Conservation (phyloP, 257 asterid genomes). For the Ligustrum vulgare region DNA sequence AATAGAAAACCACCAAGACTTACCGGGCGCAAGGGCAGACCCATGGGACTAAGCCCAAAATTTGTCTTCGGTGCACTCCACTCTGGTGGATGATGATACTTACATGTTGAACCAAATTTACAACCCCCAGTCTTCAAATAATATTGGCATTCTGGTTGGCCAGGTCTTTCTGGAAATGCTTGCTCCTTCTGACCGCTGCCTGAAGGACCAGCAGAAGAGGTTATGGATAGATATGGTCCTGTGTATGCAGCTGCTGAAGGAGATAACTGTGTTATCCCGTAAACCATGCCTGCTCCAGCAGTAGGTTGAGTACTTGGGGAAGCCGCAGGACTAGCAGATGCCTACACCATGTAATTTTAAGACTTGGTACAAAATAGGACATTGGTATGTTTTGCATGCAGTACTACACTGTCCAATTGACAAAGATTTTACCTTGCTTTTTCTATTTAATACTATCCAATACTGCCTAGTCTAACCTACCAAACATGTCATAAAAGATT, state of each 20-base stretch:
- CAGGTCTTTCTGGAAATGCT: conserved; percentile 82
- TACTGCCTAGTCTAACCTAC: neutral
- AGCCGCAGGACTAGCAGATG: conserved; percentile 56
- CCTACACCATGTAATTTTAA: conserved; percentile 39
- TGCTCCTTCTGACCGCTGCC: conserved; percentile 63
- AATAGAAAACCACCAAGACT: conserved; percentile 22
- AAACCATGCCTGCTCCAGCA: conserved; percentile 54
- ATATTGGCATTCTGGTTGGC: conserved; percentile 79
- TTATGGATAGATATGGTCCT: conserved; percentile 61
- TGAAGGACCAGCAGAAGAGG: conserved; percentile 65
- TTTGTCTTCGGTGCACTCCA: conserved; percentile 51
- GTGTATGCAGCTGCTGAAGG: conserved; percentile 79
- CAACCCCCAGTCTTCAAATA: conserved; percentile 86
- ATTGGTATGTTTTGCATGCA: neutral
- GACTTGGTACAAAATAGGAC: conserved; percentile 21
- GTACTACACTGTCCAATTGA: neutral
- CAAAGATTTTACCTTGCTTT: neutral
- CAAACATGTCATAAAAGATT: neutral
- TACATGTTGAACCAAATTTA: conserved; percentile 83
- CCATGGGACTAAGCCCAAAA: conserved; percentile 72
- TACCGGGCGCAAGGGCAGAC: conserved; percentile 93
- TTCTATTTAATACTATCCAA: neutral
- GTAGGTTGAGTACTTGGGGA: conserved; percentile 61
- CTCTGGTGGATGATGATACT: conserved; percentile 86
- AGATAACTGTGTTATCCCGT: conserved; percentile 69